phyloP scores from a whole-genome alignment of 2,329 filamentous ascomycete species.

The Sphaerulina musiva region DNA sequence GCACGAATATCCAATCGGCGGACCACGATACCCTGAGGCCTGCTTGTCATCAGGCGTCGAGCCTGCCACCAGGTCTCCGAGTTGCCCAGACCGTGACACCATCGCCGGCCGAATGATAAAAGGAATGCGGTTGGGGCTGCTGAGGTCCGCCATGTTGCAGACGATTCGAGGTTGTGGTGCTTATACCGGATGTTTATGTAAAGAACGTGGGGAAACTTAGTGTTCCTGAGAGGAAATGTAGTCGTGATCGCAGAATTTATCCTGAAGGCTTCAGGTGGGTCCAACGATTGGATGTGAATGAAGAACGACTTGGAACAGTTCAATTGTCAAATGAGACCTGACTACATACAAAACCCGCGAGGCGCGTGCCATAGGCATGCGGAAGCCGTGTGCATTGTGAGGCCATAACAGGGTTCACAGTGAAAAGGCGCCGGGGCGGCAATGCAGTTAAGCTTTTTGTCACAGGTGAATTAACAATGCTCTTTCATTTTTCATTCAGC shows the following conservation, averaged over 20 bases:
- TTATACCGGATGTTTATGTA: too few relatives aligned
- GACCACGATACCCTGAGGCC: not conserved
- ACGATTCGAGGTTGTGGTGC: not conserved
- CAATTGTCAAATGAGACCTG: not conserved
- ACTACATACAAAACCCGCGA: not conserved
- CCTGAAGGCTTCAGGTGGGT: too few relatives aligned
- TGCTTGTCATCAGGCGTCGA: not conserved
- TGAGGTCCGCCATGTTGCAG: not conserved
- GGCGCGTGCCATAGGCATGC: not conserved
- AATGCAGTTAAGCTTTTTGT: not conserved
- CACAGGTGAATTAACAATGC: not conserved
- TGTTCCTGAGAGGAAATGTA: too few relatives aligned
- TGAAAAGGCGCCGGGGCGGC: not conserved
- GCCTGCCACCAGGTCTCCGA: not conserved
- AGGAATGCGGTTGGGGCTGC: not conserved
- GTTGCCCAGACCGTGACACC: not conserved
- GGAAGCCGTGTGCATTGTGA: not conserved
- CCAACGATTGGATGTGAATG: too few relatives aligned
- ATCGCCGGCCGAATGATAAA: not conserved
- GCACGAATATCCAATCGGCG: not conserved
- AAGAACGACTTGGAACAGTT: too few relatives aligned
- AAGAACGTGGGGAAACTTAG: too few relatives aligned
- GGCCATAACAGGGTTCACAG: not conserved
- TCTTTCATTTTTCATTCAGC: not conserved
- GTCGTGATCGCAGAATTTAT: too few relatives aligned